Percentiles rank a stretch among this genome's conserved stretches.
These are phyloP conservation scores for Dichotomocladium elegans DNA, from an alignment of 371 early-diverging fungal genomes.

Conservation along the genomic window DNA sequence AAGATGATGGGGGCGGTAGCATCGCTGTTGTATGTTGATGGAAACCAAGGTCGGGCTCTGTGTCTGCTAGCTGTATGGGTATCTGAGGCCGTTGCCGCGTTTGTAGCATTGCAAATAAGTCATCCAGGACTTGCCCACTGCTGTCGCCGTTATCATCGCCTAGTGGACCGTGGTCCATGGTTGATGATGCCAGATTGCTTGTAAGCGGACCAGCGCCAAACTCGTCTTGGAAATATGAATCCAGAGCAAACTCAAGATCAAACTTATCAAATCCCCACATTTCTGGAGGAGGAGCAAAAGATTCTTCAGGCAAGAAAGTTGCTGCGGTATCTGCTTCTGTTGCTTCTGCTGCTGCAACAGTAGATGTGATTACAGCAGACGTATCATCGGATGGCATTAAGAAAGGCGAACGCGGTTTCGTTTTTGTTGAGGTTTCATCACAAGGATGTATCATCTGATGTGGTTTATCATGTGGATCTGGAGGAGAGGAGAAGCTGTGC, in stretches of 20 bases:
- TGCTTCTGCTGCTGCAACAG: neutral
- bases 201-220: constrained; percentile 21
- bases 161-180: no score
- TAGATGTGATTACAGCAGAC: neutral
- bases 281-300: neutral
- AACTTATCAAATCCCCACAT: constrained; percentile 7
- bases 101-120: constrained; percentile 23
- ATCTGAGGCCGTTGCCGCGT: constrained; percentile 24
- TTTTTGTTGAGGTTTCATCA: no score
- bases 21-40: neutral
- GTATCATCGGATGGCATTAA: no score
- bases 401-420: no score
- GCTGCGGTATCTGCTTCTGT: neutral
- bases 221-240: constrained; percentile 33
- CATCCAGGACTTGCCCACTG: constrained; percentile 23
- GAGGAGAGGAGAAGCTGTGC: no score
- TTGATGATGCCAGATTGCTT: no score
- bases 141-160: neutral
- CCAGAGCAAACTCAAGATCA: constrained; percentile 19
- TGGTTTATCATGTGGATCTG: no score
- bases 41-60: neutral
- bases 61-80: constrained; percentile 12
- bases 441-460: no score
- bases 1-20: neutral
- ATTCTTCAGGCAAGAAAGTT: neutral